These are phyloP conservation scores for Rhodotorula diobovata DNA, from an alignment of 768 basidiomycete species.

Conservation along the genomic window DNA sequence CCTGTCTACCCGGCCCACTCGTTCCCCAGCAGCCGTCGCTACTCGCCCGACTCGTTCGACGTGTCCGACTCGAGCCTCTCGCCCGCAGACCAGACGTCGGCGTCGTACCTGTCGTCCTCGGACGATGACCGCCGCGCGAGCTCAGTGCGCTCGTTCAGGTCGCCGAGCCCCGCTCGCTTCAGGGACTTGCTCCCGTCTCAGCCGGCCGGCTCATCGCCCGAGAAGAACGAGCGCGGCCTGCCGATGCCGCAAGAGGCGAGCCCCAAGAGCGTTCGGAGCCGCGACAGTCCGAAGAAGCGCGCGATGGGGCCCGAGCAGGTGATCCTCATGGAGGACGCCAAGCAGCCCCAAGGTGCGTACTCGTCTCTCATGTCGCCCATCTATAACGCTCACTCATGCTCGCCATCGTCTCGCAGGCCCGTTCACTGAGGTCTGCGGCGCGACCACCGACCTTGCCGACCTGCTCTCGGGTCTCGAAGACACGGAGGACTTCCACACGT, in stretches of 20 bases:
- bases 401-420: constrained; percentile 2
- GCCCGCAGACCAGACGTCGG: not conserved
- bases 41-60: constrained; percentile 4
- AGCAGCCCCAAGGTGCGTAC: not conserved
- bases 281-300: constrained; percentile 18
- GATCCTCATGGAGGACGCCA: constrained; percentile 22
- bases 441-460: constrained; percentile 34
- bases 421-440: constrained; percentile 14
- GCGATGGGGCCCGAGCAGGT: constrained; percentile 35
- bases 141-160: constrained; percentile 14
- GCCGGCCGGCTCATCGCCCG: constrained; percentile 19
- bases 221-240: constrained; percentile 18
- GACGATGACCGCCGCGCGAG: not conserved
- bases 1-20: not conserved
- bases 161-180: constrained; percentile 24
- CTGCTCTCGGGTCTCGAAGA: constrained; percentile 26
- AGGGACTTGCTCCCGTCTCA: constrained; percentile 16
- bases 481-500: constrained; percentile 9
- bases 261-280: not conserved
- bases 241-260: constrained; percentile 5
- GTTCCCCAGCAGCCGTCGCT: not conserved
- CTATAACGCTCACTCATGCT: not conserved
- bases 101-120: not conserved
- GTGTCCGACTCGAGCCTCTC: not conserved
- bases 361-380: too few species aligned